These are phyloP conservation scores for Gossypium lobatum DNA, from an alignment of 441 rosid genomes.

Conservation along the genomic window DNA sequence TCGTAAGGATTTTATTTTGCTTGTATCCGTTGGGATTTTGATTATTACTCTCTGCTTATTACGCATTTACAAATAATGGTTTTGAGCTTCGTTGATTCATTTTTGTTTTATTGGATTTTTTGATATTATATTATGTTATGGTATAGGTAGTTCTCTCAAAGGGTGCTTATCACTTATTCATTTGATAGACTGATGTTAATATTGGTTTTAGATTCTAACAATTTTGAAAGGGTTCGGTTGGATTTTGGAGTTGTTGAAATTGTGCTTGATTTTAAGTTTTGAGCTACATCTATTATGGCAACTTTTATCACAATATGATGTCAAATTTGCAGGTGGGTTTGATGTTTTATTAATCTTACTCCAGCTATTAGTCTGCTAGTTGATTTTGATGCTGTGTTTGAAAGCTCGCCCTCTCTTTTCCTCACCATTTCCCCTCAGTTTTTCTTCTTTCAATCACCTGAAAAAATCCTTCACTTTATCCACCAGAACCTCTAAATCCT, in stretches of 20 bases:
- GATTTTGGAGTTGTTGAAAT: not conserved
- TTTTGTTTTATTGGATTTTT: not conserved
- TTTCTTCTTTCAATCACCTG: slow-evolving; percentile 32
- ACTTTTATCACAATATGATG: not conserved
- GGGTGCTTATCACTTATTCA: not conserved
- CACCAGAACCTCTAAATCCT: slow-evolving; percentile 18
- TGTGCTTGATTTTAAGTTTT: not conserved
- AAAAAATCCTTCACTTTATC: slow-evolving; percentile 11
- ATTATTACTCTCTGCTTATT: too few relatives aligned
- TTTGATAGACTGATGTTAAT: not conserved
- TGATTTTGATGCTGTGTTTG: slow-evolving; percentile 15
- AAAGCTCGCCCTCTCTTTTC: slow-evolving; percentile 27
- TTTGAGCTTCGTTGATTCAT: not conserved
- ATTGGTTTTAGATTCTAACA: not conserved
- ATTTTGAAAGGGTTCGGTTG: not conserved
- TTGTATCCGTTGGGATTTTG: too few relatives aligned
- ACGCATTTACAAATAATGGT: too few relatives aligned
- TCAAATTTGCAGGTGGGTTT: not conserved
- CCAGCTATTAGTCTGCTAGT: not conserved
- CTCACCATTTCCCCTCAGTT: slow-evolving; percentile 24
- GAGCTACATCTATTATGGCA: not conserved
- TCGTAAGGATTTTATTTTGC: too few relatives aligned
- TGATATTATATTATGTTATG: not conserved
- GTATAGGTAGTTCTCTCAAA: not conserved
- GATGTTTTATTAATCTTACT: not conserved